Percentiles rank a stretch among this genome's conserved stretches.
Conservation (phyloP, 164 flowering plant species). For the Vitis cinerea region DNA sequence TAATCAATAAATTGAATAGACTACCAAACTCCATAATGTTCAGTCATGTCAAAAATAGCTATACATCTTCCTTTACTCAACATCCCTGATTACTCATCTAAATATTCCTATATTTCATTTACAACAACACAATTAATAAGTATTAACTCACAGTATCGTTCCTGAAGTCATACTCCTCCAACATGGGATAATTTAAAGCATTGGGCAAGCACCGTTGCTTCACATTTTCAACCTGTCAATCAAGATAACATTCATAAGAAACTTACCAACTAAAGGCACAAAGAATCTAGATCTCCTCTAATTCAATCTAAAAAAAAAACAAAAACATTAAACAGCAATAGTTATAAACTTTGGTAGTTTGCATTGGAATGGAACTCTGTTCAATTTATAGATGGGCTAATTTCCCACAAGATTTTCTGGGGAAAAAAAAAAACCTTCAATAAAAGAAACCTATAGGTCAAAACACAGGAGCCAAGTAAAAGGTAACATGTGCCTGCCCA, state of each 20-base stretch:
- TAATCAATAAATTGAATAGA: not conserved
- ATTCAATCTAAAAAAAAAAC: not conserved
- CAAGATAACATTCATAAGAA: not conserved
- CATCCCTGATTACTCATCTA: not conserved
- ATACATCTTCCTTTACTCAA: not conserved
- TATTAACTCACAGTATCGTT: constrained; percentile 79
- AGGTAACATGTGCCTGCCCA: too few relatives aligned
- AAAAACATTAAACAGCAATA: too few relatives aligned
- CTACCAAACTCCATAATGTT: not conserved
- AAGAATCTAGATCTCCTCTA: not conserved
- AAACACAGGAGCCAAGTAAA: too few relatives aligned
- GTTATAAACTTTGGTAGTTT: too few relatives aligned
- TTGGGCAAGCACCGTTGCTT: constrained; percentile 97
- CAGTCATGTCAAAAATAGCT: not conserved
- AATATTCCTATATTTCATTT: not conserved
- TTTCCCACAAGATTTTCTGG: not conserved
- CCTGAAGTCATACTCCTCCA: constrained; percentile 99
- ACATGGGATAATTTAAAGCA: constrained; percentile 93
- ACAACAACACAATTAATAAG: too few relatives aligned
- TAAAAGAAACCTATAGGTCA: not conserved
- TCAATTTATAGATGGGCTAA: not conserved
- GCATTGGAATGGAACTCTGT: not conserved
- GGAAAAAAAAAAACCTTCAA: not conserved
- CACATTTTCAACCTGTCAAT: constrained; percentile 88
- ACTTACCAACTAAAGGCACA: not conserved